Base-by-base conservation (phyloP, 306 rosid species). In the Sophora flavescens region DNA sequence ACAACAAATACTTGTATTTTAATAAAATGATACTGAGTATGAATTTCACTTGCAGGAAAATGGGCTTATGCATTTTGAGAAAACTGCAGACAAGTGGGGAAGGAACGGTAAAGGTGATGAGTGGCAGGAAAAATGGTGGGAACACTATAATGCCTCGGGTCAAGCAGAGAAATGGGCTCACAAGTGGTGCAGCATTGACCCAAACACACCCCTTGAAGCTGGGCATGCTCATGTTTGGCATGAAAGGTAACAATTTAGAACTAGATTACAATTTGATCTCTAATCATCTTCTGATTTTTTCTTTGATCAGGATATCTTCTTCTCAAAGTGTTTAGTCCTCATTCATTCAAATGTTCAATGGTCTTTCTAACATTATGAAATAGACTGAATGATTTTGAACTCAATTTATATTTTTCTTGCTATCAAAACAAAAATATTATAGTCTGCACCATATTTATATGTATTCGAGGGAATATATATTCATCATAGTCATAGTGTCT, bases 141-240 rank as follows among this genome's bases (percentile, higher is more conserved):
- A 96, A 65, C 89, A 85, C 45, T 89, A 96, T 77, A 56, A 78
- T 84, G 93, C 89, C 13, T 75, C 89, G 42, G 99, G 97, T 59
- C 87, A 91, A 82, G 82, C 93, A 14, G 99, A 96, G 78, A 96
- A 96, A 78, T 89, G 88, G 93, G 99, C 99, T 4, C 85, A 96
- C 80, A 96, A 96, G 86, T 96, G 99, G 99, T 96, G 99, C 82
- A 89, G 87, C 65, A 91, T 96, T 75, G 98, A 96, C 67, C 98
- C 98, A 53, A 86, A 75, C 84, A 89, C 96, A 17, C 87, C 82
- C 8, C 86, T 96, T 14, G 97, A 92, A 36, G 85, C 87, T 51
- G 99, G 99, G 16, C 99, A 96, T 61, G 98, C 99, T 83, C 99
- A 96, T 81, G 82, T 89, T 61, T 96, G 99, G 99, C 96, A 91